These are phyloP conservation scores for Mycena sanguinolenta DNA, from an alignment of 768 basidiomycete species.

Conservation along the genomic window DNA sequence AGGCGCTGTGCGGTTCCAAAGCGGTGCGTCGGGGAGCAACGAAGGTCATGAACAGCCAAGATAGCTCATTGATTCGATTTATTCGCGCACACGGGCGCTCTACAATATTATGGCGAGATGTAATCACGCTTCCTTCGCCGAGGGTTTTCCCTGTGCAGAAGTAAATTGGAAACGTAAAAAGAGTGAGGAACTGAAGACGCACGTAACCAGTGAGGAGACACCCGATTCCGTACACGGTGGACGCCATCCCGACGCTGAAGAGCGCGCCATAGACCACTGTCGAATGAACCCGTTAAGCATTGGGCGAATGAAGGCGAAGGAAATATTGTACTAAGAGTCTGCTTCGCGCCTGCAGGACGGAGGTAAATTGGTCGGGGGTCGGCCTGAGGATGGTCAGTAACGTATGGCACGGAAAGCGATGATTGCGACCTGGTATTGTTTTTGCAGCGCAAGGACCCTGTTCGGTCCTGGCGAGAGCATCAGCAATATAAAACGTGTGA, in stretches of 20 bases:
- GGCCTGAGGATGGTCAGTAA: conserved; percentile 28
- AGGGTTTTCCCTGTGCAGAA: conserved; percentile 18
- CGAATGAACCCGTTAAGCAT: not conserved
- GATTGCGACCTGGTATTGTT: conserved; percentile 36
- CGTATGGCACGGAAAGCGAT: not conserved
- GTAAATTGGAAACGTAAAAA: not conserved
- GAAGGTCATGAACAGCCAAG: not conserved
- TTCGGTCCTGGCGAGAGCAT: conserved; percentile 26
- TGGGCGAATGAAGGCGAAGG: not conserved
- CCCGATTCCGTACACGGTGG: conserved; percentile 37
- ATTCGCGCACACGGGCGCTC: conserved; percentile 8
- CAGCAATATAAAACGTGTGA: not conserved
- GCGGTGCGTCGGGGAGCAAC: not conserved
- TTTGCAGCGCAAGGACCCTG: conserved; percentile 37
- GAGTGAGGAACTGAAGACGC: conserved; percentile 11
- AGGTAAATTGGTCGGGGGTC: conserved; percentile 37
- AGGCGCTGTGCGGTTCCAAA: not conserved
- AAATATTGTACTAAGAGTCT: conserved; percentile 24
- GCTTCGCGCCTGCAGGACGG: conserved; percentile 37
- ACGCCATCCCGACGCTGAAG: conserved; percentile 34
- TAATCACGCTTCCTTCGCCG: conserved; percentile 30
- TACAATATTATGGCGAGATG: conserved; percentile 23
- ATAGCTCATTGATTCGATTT: conserved; percentile 18
- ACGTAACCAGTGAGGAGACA: conserved; percentile 39
- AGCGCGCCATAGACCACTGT: conserved; percentile 31